Conservation (phyloP, 164 flowering plant species). For the Malania oleifera region DNA sequence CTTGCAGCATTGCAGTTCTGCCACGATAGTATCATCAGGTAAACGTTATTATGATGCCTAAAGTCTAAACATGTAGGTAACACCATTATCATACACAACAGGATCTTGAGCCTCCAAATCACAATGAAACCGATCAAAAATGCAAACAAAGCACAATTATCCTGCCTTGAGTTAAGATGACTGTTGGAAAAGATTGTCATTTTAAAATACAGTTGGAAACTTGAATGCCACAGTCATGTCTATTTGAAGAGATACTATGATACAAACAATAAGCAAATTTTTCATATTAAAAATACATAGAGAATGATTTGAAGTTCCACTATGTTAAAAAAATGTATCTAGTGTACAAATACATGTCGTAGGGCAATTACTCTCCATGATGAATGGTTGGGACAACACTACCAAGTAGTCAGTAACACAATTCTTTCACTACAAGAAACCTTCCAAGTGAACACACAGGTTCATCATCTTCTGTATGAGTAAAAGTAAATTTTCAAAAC, state of each 20-base stretch:
- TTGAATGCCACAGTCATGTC: too few species aligned
- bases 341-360: slow-evolving; percentile 21
- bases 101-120: slow-evolving; percentile 94
- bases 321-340: slow-evolving; percentile 21
- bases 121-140: slow-evolving; percentile 42
- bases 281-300: neutral
- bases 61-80: slow-evolving; percentile 83
- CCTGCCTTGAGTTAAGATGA: neutral
- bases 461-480: slow-evolving; percentile 11
- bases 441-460: slow-evolving; percentile 10
- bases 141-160: neutral
- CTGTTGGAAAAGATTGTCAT: too few species aligned
- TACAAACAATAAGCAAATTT: too few species aligned
- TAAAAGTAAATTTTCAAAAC: slow-evolving; percentile 11
- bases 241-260: too few species aligned
- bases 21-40: slow-evolving; percentile 81
- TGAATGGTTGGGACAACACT: slow-evolving; percentile 4
- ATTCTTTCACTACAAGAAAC: slow-evolving; percentile 8
- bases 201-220: too few species aligned
- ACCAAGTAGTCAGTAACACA: slow-evolving; percentile 7
- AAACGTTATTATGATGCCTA: slow-evolving; percentile 92
- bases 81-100: slow-evolving; percentile 86
- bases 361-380: slow-evolving; percentile 8
- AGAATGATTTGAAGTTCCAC: slow-evolving; percentile 5
- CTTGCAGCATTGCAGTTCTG: slow-evolving; percentile 99